Evolutionary conservation across 768 basidiomycete genomes (phyloP).

Genomic region (Tylopilus vinaceipallidus): DNA sequence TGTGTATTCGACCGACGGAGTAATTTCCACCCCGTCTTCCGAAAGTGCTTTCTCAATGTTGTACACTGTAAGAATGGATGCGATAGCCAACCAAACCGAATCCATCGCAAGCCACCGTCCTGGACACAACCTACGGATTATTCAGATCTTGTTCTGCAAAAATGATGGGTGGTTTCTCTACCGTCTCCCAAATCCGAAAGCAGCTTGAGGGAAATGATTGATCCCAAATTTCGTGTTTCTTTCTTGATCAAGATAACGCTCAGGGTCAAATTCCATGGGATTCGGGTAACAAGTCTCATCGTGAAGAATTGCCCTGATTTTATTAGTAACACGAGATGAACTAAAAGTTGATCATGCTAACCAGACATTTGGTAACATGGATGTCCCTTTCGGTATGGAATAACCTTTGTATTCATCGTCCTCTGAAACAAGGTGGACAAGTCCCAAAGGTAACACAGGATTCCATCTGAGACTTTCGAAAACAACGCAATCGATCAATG

Average conservation of each 20-base stretch:
- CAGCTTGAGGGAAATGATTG: conserved; percentile 36
- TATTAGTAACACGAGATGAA: conserved; percentile 16
- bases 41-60: conserved; percentile 36
- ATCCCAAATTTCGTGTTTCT: conserved; percentile 29
- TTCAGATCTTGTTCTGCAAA: not conserved
- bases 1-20: conserved; percentile 35
- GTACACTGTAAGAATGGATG: conserved; percentile 40
- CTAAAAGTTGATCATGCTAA: conserved; percentile 17
- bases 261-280: conserved; percentile 39
- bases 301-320: conserved; percentile 41
- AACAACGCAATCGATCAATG: conserved; percentile 37
- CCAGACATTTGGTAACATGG: conserved; percentile 49
- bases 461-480: conserved; percentile 43
- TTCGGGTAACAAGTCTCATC: conserved; percentile 39
- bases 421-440: conserved; percentile 25
- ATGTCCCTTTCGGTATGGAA: conserved; percentile 44
- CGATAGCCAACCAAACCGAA: conserved; percentile 42
- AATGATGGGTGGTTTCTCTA: conserved; percentile 11
- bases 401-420: conserved; percentile 48
- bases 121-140: conserved; percentile 39
- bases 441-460: conserved; percentile 33
- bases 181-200: conserved; percentile 44
- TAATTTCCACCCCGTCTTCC: conserved; percentile 34
- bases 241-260: conserved; percentile 32
- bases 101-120: conserved; percentile 44